Evolutionary conservation across 2,329 filamentous ascomycete species (phyloP).

Genomic region (Scedosporium boydii): DNA sequence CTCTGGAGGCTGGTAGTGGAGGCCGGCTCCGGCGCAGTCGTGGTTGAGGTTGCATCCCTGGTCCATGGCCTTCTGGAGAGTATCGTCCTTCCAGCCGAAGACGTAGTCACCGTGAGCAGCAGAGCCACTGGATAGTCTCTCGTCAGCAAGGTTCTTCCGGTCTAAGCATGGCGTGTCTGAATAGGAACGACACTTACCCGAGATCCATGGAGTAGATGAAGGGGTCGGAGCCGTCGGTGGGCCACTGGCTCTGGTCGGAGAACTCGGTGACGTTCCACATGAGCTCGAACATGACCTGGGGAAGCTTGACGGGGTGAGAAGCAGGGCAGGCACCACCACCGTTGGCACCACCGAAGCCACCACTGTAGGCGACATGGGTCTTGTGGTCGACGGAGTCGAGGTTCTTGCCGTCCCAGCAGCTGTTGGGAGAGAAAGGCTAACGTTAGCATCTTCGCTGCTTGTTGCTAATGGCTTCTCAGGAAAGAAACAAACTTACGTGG

Average conservation of each 20-base stretch:
- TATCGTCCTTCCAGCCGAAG: conserved; percentile 13
- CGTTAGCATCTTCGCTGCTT: background rate
- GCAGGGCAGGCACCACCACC: conserved; percentile 7
- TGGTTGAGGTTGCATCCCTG: conserved; percentile 35
- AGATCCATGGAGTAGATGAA: conserved; percentile 10
- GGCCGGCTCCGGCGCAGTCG: conserved; percentile 30
- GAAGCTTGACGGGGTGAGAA: conserved; percentile 9
- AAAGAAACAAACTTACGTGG: conserved; percentile 24
- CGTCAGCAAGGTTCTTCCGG: background rate
- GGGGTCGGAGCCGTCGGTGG: conserved; percentile 5
- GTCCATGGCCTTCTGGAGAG: conserved; percentile 12
- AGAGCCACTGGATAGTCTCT: conserved; percentile 1
- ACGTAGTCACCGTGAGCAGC: conserved; percentile 11
- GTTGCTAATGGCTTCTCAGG: no score
- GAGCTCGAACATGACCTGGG: conserved; percentile 10
- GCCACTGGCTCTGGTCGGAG: conserved; percentile 7
- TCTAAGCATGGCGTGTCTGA: background rate
- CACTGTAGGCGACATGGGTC: conserved; percentile 7
- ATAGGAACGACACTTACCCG: background rate
- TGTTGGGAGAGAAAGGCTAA: conserved; percentile 7
- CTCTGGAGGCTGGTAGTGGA: conserved; percentile 34
- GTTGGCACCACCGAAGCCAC: conserved; percentile 7
- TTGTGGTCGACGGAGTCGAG: conserved; percentile 37
- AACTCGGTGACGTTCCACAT: conserved; percentile 9
- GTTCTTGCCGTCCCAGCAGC: conserved; percentile 46